Evolutionary conservation across 202 grass and related monocot species (phyloP), one percentile per base, ranked within the genome.

Genomic region (Setaria viridis): DNA sequence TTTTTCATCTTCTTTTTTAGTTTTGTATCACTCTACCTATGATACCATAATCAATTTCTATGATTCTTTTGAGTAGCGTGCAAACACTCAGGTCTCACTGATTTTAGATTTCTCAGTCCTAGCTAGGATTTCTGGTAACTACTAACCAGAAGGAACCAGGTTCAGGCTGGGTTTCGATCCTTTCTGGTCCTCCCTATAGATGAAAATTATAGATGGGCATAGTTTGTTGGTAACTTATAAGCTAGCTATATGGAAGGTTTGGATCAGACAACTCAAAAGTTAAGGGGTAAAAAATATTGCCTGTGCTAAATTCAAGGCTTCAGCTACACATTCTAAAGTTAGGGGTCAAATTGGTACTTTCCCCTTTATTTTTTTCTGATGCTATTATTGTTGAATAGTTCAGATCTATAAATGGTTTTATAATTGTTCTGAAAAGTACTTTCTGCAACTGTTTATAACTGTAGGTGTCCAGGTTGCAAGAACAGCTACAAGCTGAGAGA

Each of bases 401-500:
- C 62, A 14, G 42, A 80, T 81, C 59, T 74, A 73, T 64, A 57
- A 19, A 74, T 76, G 16, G 69, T 84, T 78, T 42, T 42, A 76
- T 66, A 25, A 64, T 46, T 84, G 2, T 77, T 82, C 11, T 57
- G 53, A 81, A 85, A 17, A n/a, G 55, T 74, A 62, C n/a, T 79
- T 67, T 79, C 66, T 19, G 32, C 54, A 82, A 68, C 80, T 85
- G 21, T 70, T 68, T 81, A 66, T 41, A 81, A 70, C 45, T 66
- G 37, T 77, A 99, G 97, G 97, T 99, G 20, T 99, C 97, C 25
- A 94, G 97, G 74, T 83, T 99, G 88, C 97, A 99, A 93, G 97
- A 99, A 89, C 97, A 99, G 72, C 91, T 99, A 82, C 97, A 99
- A 78, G 88, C 97, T 85, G 97, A 99, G 82, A 94, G 97, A 73